Percentiles rank a stretch among this genome's conserved stretches.
phyloP scores from a whole-genome alignment of 1,284 basidiomycete species.

The Waitea zeae region DNA sequence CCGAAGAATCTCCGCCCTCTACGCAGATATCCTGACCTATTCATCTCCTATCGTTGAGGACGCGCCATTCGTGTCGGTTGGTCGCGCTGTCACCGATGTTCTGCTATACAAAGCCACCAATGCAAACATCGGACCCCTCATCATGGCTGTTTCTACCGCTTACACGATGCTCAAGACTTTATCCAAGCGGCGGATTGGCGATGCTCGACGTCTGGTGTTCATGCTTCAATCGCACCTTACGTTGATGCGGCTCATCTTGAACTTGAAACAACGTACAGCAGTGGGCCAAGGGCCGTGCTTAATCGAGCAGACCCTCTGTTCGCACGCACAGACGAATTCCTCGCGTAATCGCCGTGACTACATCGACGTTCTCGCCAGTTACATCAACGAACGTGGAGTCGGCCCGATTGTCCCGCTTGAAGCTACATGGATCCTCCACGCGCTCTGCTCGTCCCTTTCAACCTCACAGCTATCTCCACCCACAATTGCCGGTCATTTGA shows the following conservation, averaged over 20 bases:
- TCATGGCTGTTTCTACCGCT: constrained; percentile 48
- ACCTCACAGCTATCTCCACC: constrained; percentile 34
- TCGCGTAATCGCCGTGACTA: constrained; percentile 36
- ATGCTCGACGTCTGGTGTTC: constrained; percentile 49
- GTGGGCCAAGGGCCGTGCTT: constrained; percentile 32
- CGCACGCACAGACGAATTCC: constrained; percentile 28
- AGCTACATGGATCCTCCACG: constrained; percentile 46
- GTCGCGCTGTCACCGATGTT: constrained; percentile 44
- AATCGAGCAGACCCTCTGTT: constrained; percentile 59
- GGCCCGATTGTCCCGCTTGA: constrained; percentile 41
- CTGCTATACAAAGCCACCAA: constrained; percentile 55
- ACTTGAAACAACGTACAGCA: constrained; percentile 33
- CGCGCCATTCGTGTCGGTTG: constrained; percentile 37
- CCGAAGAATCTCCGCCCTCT: constrained; percentile 44
- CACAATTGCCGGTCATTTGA: constrained; percentile 56
- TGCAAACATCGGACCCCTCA: constrained; percentile 59
- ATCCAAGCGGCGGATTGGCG: constrained; percentile 44
- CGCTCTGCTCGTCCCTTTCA: constrained; percentile 51
- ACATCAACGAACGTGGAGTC: constrained; percentile 43
- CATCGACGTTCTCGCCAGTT: constrained; percentile 50
- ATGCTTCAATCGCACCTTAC: constrained; percentile 50
- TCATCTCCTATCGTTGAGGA: constrained; percentile 31
- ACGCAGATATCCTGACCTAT: constrained; percentile 47
- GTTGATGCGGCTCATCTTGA: constrained; percentile 42
- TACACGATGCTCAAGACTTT: constrained; percentile 40